Evolutionary conservation across 2,329 filamentous ascomycete species (phyloP).

Genomic region (Fusarium sp.): DNA sequence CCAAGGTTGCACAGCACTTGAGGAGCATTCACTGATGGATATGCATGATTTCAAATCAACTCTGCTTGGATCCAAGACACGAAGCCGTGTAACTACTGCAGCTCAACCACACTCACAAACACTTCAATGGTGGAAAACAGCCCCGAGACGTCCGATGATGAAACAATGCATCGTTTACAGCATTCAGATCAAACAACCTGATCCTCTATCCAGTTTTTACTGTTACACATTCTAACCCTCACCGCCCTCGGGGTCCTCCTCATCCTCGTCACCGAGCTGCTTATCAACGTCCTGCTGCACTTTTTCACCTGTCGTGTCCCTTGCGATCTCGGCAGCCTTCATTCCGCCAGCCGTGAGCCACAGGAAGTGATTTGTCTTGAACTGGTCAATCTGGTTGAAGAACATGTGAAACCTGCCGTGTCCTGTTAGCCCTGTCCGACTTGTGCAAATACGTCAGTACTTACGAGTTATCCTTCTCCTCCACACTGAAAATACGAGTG

Average conservation of each 20-base stretch:
- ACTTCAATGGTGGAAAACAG: background rate
- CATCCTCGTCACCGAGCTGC: slow-evolving; percentile 63
- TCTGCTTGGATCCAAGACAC: background rate
- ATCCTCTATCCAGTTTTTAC: slow-evolving; percentile 11
- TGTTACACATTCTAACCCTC: slow-evolving; percentile 48
- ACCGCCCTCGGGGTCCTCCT: slow-evolving; percentile 58
- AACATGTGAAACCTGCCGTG: slow-evolving; percentile 74
- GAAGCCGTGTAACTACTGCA: background rate
- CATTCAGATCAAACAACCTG: background rate
- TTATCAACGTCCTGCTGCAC: slow-evolving; percentile 56
- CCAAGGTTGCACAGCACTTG: background rate
- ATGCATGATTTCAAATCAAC: slow-evolving; percentile 14
- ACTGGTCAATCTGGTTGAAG: slow-evolving; percentile 82
- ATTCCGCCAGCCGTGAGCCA: slow-evolving; percentile 78
- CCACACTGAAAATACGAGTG: slow-evolving; percentile 86
- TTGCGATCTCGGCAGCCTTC: slow-evolving; percentile 61
- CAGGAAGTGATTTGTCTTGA: slow-evolving; percentile 75
- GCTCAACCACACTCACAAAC: background rate
- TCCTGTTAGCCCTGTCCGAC: slow-evolving; percentile 19
- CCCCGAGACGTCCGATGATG: slow-evolving; percentile 7
- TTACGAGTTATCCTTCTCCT: slow-evolving; percentile 87
- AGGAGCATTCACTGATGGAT: background rate
- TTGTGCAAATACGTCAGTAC: slow-evolving; percentile 48
- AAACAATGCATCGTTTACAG: slow-evolving; percentile 8
- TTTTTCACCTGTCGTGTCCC: slow-evolving; percentile 46